phyloP scores from a whole-genome alignment of 306 rosid genomes.

The Trifolium repens region DNA sequence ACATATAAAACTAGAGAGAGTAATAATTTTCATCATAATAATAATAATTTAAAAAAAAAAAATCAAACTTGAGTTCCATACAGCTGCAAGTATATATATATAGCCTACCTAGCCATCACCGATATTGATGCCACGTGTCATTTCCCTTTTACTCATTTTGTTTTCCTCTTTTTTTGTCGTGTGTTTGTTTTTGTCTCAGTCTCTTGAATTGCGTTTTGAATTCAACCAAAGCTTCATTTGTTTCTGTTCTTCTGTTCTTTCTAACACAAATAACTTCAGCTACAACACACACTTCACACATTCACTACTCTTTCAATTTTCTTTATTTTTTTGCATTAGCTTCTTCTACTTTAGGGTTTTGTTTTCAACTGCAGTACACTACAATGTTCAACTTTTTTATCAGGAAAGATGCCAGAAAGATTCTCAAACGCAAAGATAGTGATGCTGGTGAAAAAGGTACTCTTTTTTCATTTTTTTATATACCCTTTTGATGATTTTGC shows the following conservation, averaged over 20 bases:
- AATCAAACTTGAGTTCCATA: too few species aligned
- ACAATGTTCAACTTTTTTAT: conserved; percentile 71
- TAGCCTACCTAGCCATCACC: too few species aligned
- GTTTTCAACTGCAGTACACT: not conserved
- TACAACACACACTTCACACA: not conserved
- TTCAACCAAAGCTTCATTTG: conserved; percentile 10
- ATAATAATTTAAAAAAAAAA: too few species aligned
- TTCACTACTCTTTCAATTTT: conserved; percentile 8
- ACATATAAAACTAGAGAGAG: too few species aligned
- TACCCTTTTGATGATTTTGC: not conserved
- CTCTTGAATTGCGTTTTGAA: conserved; percentile 15
- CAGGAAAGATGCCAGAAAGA: conserved; percentile 78
- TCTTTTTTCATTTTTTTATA: not conserved
- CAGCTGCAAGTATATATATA: too few species aligned
- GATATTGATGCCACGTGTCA: not conserved
- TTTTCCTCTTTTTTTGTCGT: not conserved
- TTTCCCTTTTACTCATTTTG: not conserved
- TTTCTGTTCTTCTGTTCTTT: not conserved
- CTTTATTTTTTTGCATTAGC: not conserved
- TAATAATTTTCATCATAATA: too few species aligned
- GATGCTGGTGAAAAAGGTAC: conserved; percentile 95
- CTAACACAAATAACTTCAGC: not conserved
- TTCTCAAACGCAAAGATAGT: conserved; percentile 93
- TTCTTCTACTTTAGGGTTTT: conserved; percentile 38
- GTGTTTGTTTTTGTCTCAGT: not conserved